A percentile compares a stretch with the other conserved stretches of the same genome.
phyloP scores from a whole-genome alignment of 2,329 filamentous ascomycete species.

The Rhynchosporium agropyri region DNA sequence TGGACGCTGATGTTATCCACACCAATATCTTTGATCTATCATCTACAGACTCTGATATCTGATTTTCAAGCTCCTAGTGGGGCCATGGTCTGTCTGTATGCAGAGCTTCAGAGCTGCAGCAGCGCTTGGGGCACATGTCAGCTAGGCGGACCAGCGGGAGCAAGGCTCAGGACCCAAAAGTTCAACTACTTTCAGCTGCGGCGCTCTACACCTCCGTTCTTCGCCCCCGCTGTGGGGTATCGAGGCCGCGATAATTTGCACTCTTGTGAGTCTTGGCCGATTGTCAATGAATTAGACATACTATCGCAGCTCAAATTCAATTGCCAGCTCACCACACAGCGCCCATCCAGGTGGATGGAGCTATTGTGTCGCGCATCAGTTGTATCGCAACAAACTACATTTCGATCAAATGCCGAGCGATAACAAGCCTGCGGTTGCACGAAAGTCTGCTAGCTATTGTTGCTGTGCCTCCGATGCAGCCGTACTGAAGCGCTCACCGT shows the following conservation, averaged over 20 bases:
- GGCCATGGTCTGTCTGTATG: conserved; percentile 16
- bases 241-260: conserved; percentile 15
- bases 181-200: conserved; percentile 16
- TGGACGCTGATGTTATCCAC: conserved; percentile 25
- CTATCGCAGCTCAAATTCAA: conserved; percentile 12
- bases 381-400: conserved; percentile 3
- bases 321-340: conserved; percentile 22
- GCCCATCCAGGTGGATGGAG: conserved; percentile 20
- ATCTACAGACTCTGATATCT: conserved; percentile 26
- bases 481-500: conserved; percentile 2
- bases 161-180: conserved; percentile 8
- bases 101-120: conserved; percentile 14
- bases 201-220: conserved; percentile 15
- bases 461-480: conserved; percentile 10
- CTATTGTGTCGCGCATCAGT: conserved; percentile 9
- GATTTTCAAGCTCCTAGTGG: conserved; percentile 26
- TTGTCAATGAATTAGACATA: background rate
- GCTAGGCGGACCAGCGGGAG: conserved; percentile 17
- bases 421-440: conserved; percentile 19
- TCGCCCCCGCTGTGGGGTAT: conserved; percentile 13
- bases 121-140: conserved; percentile 17
- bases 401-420: conserved; percentile 11
- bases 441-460: conserved; percentile 6
- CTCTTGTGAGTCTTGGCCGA: conserved; percentile 4
- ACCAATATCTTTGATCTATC: conserved; percentile 30